These are phyloP conservation scores for Gaeumannomyces tritici DNA, from an alignment of 2,329 filamentous ascomycete species.

Conservation along the genomic window DNA sequence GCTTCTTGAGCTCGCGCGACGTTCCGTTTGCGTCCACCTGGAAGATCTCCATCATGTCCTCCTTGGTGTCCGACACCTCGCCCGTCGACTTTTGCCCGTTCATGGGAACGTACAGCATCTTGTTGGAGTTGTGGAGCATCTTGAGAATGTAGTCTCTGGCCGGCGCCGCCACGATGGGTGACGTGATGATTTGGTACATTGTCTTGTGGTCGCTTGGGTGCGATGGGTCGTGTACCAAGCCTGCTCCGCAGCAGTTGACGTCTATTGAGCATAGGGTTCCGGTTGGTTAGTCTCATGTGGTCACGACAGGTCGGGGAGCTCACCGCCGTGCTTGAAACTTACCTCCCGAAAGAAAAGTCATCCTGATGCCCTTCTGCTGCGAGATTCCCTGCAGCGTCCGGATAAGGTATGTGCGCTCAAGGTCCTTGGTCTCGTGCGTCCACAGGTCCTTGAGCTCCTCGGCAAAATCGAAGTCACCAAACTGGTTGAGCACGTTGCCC, in stretches of 20 bases:
- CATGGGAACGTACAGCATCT: constrained; percentile 78
- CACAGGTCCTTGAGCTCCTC: constrained; percentile 95
- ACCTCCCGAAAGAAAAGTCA: constrained; percentile 93
- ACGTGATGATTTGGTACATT: constrained; percentile 93
- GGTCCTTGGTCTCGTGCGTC: constrained; percentile 96
- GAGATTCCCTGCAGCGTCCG: constrained; percentile 91
- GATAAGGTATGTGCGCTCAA: constrained; percentile 93
- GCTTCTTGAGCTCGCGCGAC: constrained; percentile 72
- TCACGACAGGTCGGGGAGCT: neutral
- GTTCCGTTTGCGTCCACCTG: constrained; percentile 84
- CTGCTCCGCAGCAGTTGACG: constrained; percentile 85
- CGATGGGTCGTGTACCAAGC: constrained; percentile 85
- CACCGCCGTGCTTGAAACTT: constrained; percentile 19
- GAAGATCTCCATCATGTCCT: constrained; percentile 99
- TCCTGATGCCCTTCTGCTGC: constrained; percentile 88
- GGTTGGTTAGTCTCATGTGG: constrained; percentile 7
- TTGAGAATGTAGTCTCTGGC: constrained; percentile 80
- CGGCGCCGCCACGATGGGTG: constrained; percentile 83
- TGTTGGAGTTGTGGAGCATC: constrained; percentile 81
- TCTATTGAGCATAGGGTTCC: constrained; percentile 32
- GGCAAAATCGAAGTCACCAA: constrained; percentile 88
- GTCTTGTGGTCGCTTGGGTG: constrained; percentile 94
- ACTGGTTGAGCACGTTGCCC: constrained; percentile 91
- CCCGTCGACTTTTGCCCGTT: constrained; percentile 74
- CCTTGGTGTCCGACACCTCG: constrained; percentile 82